Conservation (phyloP, 2,329 filamentous ascomycete genomes). For the Fusarium bulbicola region DNA sequence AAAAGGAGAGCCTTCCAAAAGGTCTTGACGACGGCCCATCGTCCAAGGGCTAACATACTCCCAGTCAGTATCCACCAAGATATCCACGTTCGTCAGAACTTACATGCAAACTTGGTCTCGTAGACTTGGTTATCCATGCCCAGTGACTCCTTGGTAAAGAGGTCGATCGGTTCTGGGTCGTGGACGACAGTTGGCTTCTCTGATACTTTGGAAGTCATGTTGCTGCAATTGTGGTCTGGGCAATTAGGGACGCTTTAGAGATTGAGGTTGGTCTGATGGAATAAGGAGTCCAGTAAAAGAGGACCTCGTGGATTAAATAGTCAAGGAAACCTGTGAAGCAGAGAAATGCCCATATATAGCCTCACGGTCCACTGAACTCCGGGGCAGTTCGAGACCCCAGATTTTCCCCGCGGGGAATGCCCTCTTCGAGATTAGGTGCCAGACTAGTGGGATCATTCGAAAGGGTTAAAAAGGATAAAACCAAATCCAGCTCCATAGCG, state of each 20-base stretch:
- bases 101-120: neutral
- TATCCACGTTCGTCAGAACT: too few relatives aligned
- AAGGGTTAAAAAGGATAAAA: neutral
- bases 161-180: neutral
- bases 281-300: too few relatives aligned
- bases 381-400: neutral
- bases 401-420: neutral
- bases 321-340: neutral
- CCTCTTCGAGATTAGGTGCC: neutral
- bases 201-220: neutral
- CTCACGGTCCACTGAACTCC: neutral
- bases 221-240: neutral
- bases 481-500: too few relatives aligned
- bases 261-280: neutral
- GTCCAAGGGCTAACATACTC: neutral
- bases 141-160: neutral
- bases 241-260: neutral
- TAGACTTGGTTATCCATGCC: neutral
- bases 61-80: neutral
- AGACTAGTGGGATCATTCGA: neutral
- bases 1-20: conserved; percentile 7
- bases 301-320: neutral
- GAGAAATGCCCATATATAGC: neutral
- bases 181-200: neutral
- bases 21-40: neutral